Evolutionary conservation across 2,329 filamentous ascomycete genomes (phyloP), one percentile per base, ranked within the genome.

Genomic region (Chaetomium olivaceum): DNA sequence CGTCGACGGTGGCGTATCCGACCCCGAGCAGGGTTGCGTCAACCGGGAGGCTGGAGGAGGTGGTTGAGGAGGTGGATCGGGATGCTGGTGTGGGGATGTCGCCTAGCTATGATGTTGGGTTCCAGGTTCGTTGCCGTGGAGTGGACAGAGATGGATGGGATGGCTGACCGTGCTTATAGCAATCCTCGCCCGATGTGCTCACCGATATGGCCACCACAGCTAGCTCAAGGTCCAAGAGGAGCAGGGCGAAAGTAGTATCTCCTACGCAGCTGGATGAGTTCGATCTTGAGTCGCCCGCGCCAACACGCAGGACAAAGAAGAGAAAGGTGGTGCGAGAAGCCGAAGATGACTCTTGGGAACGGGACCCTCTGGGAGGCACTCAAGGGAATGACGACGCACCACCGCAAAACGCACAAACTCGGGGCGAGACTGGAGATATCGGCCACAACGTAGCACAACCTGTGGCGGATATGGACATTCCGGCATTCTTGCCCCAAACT

Each of bases 1-100:
- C 66, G 9, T 72, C 73, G 9, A 79, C 77, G 1, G 72, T 78
- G 61, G 74, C 76, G 1, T 77, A 77, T 33, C 70, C 77, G 5
- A 79, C 77, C 1, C 77, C 77, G 11, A 79, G 74, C 58, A 68
- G 71, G 9, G 74, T 70, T 57, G 69, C 66, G 8, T 71, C 69
- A 6, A 71, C 71, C 6, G 69, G 64, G 9, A 68, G 56, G 31
- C 29, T 62, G 36, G 11, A 55, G 4, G 57, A n/a, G 7, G 54
- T 46, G 9, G 50, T 27, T 21, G 58, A 66, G 25, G 52, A 57
- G 31, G 9, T 36, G 39, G 27, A 51, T 12, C 58, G 23, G 31
- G 60, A 46, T 31, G 58, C 46, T n/a, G 58, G 59, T 19, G n/a
- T 12, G 16, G 43, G 21, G 23, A 27, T 36, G 21, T 56, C 56